phyloP scores from a whole-genome alignment of 192 early-diverging fungal species.

The Glomus cerebriforme region DNA sequence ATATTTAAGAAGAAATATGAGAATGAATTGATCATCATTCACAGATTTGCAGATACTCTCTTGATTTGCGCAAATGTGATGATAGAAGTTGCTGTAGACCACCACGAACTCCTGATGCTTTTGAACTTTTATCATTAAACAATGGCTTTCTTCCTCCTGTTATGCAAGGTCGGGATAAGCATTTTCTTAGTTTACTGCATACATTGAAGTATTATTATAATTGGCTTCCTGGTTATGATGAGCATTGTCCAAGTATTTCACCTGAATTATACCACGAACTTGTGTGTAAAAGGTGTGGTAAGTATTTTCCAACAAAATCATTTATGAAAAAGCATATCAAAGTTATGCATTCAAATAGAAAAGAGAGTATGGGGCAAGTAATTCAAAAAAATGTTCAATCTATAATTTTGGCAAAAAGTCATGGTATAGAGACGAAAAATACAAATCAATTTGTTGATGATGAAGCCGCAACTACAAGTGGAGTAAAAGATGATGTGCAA shows the following conservation, averaged over 20 bases:
- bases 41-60: background rate
- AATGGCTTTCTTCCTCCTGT: slow-evolving; percentile 11
- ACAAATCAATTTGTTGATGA: no score
- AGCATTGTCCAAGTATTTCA: background rate
- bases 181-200: slow-evolving; percentile 1
- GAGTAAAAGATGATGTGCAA: no score
- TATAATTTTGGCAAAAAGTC: no score
- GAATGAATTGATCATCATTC: background rate
- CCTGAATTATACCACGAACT: background rate
- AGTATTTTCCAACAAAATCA: background rate
- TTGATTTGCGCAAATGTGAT: background rate
- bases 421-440: no score
- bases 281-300: background rate
- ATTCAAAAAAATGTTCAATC: no score
- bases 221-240: background rate
- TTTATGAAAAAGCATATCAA: no score
- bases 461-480: no score
- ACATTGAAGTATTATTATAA: background rate
- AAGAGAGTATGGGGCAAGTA: no score
- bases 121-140: background rate
- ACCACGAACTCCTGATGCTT: background rate
- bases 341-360: no score
- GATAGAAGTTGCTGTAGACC: background rate
- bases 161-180: background rate
- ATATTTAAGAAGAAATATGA: background rate